These are phyloP conservation scores for Apiotrichum laibachii DNA, from an alignment of 1,284 basidiomycete genomes.

Conservation along the genomic window DNA sequence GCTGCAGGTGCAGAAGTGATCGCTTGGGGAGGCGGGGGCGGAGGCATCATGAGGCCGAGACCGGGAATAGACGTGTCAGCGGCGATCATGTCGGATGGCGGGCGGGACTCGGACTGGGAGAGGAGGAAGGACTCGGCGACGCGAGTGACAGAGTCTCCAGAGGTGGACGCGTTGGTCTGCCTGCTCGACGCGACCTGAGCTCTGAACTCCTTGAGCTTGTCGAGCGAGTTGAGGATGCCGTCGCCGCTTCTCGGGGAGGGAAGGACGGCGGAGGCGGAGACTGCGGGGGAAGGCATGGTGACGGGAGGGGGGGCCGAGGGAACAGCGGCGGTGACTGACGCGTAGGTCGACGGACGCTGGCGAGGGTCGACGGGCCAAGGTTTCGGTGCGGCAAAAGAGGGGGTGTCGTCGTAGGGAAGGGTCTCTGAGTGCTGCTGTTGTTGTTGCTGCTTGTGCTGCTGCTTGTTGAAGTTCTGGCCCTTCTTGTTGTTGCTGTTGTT, in stretches of 20 bases:
- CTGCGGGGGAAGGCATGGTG: background rate
- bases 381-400: background rate
- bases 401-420: background rate
- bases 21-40: background rate
- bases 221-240: conserved; percentile 17
- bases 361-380: too few relatives aligned
- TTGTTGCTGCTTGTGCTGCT: background rate
- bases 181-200: conserved; percentile 20
- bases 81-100: background rate
- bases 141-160: background rate
- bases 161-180: background rate
- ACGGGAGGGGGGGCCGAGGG: background rate
- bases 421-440: background rate
- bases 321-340: background rate
- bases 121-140: conserved; percentile 17
- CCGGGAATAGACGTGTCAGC: background rate
- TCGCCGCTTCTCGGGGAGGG: background rate
- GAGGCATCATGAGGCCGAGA: too few relatives aligned
- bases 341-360: background rate
- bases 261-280: background rate
- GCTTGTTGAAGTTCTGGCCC: background rate
- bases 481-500: conserved; percentile 6
- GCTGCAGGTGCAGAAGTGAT: background rate
- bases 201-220: conserved; percentile 22
- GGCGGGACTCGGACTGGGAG: background rate